Evolutionary conservation across 768 basidiomycete genomes (phyloP).

Genomic region (Calocybe cyanea): DNA sequence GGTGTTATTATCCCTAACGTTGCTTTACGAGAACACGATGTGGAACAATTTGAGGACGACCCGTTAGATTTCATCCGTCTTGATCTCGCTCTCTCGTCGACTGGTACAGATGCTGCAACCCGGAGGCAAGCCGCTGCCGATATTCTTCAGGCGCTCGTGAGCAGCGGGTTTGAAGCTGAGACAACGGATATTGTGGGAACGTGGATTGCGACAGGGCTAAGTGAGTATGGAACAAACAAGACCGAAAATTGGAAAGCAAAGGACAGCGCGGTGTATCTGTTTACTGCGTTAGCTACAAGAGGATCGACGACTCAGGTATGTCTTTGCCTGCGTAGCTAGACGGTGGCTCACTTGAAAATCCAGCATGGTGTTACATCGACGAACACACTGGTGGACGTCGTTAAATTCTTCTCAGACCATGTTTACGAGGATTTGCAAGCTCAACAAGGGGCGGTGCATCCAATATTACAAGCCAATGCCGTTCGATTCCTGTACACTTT

Average conservation of each 20-base stretch:
- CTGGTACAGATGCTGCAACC: slow-evolving; percentile 71
- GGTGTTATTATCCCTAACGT: slow-evolving; percentile 96
- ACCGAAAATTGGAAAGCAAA: slow-evolving; percentile 81
- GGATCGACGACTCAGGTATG: slow-evolving; percentile 81
- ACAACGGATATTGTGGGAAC: slow-evolving; percentile 83
- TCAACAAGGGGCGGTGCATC: slow-evolving; percentile 63
- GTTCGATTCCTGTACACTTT: slow-evolving; percentile 94
- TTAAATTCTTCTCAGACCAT: slow-evolving; percentile 92
- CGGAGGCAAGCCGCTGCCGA: slow-evolving; percentile 92
- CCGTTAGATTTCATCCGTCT: slow-evolving; percentile 92
- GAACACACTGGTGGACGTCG: slow-evolving; percentile 88
- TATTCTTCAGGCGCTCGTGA: slow-evolving; percentile 87
- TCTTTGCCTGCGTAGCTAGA: slow-evolving; percentile 4
- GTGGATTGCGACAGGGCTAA: slow-evolving; percentile 79
- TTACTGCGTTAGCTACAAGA: slow-evolving; percentile 90
- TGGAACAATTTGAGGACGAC: slow-evolving; percentile 96
- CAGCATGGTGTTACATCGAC: slow-evolving; percentile 93
- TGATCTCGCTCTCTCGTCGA: slow-evolving; percentile 67
- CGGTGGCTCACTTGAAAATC: background rate
- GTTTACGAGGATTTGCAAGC: slow-evolving; percentile 85
- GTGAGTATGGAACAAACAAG: slow-evolving; percentile 61
- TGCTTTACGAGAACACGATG: slow-evolving; percentile 78
- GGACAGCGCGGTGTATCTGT: slow-evolving; percentile 87
- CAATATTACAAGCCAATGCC: slow-evolving; percentile 93
- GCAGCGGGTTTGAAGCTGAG: slow-evolving; percentile 74